Conservation (phyloP, 2,329 filamentous ascomycete genomes). For the Fusarium irregulare region DNA sequence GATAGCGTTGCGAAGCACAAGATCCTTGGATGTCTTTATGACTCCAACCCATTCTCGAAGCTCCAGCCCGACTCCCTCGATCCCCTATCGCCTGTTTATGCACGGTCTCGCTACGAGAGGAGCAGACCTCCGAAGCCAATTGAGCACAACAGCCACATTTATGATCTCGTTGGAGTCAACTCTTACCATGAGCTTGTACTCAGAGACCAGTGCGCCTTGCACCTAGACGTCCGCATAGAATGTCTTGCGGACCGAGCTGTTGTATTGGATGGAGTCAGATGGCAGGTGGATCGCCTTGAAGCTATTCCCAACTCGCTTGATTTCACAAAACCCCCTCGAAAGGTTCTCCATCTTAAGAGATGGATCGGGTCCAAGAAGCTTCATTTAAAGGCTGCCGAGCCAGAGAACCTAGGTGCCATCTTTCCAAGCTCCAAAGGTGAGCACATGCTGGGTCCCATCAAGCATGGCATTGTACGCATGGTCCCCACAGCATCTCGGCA, state of each 20-base stretch:
- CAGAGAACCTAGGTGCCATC: background rate
- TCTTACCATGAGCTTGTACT: background rate
- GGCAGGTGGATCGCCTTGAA: conserved; percentile 4
- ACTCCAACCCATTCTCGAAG: background rate
- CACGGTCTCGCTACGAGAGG: background rate
- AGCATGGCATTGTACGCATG: conserved; percentile 18
- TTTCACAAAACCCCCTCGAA: background rate
- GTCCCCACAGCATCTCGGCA: background rate
- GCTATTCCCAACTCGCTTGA: background rate
- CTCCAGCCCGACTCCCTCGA: background rate
- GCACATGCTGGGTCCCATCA: background rate
- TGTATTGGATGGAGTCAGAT: background rate
- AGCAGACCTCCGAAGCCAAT: background rate
- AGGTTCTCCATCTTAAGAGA: background rate
- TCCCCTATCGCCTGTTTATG: background rate
- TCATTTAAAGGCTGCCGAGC: background rate
- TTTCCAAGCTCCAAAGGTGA: background rate
- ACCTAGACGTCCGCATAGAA: conserved; percentile 1
- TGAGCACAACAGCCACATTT: background rate
- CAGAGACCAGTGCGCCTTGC: background rate
- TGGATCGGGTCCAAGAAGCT: background rate
- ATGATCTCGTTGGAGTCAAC: background rate
- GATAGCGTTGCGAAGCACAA: background rate
- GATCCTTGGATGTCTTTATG: too few relatives aligned
- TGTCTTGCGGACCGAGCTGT: background rate